These are phyloP conservation scores for Mucor piriformis DNA, from an alignment of 371 early-diverging fungal species.

Conservation along the genomic window DNA sequence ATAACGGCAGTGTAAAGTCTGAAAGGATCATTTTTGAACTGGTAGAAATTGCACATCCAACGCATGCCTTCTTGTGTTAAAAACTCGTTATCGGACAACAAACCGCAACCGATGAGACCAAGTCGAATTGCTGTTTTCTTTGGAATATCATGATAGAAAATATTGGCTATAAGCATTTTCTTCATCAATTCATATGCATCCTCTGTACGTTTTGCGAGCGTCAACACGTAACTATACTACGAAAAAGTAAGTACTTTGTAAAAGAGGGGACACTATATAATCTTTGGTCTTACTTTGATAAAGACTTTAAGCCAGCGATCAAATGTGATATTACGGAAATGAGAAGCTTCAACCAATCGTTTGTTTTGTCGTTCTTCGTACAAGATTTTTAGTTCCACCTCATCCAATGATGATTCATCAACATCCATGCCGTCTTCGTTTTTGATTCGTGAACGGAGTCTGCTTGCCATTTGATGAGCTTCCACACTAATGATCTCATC, in stretches of 20 bases:
- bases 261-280: background rate
- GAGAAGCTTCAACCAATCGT: constrained; percentile 18
- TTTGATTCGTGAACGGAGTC: constrained; percentile 21
- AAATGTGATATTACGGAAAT: constrained; percentile 62
- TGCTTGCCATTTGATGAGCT: constrained; percentile 17
- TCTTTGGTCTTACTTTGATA: constrained; percentile 50
- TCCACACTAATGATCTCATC: constrained; percentile 12
- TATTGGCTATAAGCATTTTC: constrained; percentile 61
- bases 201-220: constrained; percentile 56
- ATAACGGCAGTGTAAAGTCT: constrained; percentile 56
- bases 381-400: constrained; percentile 28
- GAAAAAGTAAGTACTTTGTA: constrained; percentile 15
- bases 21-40: constrained; percentile 54
- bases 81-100: constrained; percentile 39
- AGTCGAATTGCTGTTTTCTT: constrained; percentile 54
- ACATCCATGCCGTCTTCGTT: constrained; percentile 9
- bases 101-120: constrained; percentile 65
- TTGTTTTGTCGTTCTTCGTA: constrained; percentile 34
- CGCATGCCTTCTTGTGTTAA: constrained; percentile 49
- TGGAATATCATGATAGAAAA: constrained; percentile 65
- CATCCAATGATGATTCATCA: constrained; percentile 28
- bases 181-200: constrained; percentile 69
- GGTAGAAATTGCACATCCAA: constrained; percentile 50
- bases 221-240: constrained; percentile 63
- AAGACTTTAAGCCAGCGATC: constrained; percentile 67